phyloP scores from a whole-genome alignment of 1,284 basidiomycete genomes.

The Papiliotrema terrestris region DNA sequence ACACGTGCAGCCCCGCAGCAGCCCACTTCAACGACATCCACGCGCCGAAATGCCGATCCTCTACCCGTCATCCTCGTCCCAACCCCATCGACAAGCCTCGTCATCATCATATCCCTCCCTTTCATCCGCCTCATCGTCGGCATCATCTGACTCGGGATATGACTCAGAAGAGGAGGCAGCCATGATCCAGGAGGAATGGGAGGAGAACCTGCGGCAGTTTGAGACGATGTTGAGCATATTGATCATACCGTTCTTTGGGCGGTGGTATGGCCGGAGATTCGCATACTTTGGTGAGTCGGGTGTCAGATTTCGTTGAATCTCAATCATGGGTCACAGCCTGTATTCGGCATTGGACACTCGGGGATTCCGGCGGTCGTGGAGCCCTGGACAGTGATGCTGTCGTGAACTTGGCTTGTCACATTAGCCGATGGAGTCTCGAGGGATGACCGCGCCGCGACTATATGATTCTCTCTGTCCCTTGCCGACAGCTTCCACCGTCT shows the following conservation, averaged over 20 bases:
- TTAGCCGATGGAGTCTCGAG: too few relatives aligned
- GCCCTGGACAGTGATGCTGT: too few relatives aligned
- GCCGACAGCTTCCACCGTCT: too few relatives aligned
- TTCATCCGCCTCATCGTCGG: conserved; percentile 52
- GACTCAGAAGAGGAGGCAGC: conserved; percentile 64
- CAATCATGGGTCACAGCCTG: too few relatives aligned
- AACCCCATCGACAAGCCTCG: conserved; percentile 1
- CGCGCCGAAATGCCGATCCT: conserved; percentile 28
- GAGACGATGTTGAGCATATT: conserved; percentile 74
- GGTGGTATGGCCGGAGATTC: conserved; percentile 79
- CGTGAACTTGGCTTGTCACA: too few relatives aligned
- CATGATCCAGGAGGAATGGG: conserved; percentile 84
- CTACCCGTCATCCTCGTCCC: conserved; percentile 18
- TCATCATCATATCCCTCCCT: conserved; percentile 18
- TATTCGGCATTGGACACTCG: too few relatives aligned
- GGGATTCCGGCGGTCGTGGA: too few relatives aligned
- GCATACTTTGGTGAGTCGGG: conserved; percentile 71
- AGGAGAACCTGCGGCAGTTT: conserved; percentile 79
- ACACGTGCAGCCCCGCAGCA: too few relatives aligned
- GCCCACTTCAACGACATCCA: too few relatives aligned
- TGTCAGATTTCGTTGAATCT: too few relatives aligned
- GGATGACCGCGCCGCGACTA: too few relatives aligned
- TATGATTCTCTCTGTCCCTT: too few relatives aligned
- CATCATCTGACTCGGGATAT: conserved; percentile 21
- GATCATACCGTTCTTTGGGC: conserved; percentile 78